phyloP scores from a whole-genome alignment of 768 basidiomycete genomes.

The Termitomyces sp. region DNA sequence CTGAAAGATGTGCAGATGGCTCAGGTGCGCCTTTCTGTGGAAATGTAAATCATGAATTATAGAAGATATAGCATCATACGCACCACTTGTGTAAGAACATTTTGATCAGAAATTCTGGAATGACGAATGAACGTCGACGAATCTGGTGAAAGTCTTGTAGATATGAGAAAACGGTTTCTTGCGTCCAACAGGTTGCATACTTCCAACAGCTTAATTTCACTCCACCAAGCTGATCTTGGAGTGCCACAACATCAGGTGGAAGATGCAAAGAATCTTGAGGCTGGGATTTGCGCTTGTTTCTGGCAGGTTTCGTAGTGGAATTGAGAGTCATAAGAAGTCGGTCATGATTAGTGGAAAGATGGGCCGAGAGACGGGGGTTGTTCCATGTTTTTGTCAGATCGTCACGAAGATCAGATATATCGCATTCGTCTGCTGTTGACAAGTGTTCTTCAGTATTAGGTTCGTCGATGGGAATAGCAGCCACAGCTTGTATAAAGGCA shows the following conservation, averaged over 20 bases:
- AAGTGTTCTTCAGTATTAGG: slow-evolving; percentile 8
- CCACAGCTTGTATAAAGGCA: slow-evolving; percentile 35
- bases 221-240: slow-evolving; percentile 48
- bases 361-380: slow-evolving; percentile 51
- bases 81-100: slow-evolving; percentile 44
- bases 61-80: slow-evolving; percentile 7
- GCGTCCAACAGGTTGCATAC: slow-evolving; percentile 31
- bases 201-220: slow-evolving; percentile 55
- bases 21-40: slow-evolving; percentile 22
- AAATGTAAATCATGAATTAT: not conserved
- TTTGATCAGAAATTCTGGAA: slow-evolving; percentile 62
- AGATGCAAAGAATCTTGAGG: slow-evolving; percentile 34
- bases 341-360: slow-evolving; percentile 52
- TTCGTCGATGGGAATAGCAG: slow-evolving; percentile 6
- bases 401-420: slow-evolving; percentile 46
- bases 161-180: not conserved
- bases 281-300: slow-evolving; percentile 24
- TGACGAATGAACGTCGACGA: slow-evolving; percentile 59
- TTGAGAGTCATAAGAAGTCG: slow-evolving; percentile 30
- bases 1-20: slow-evolving; percentile 14
- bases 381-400: slow-evolving; percentile 42
- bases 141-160: slow-evolving; percentile 31
- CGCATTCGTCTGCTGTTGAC: slow-evolving; percentile 26
- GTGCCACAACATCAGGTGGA: slow-evolving; percentile 36
- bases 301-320: slow-evolving; percentile 24